phyloP scores from a whole-genome alignment of 768 basidiomycete genomes.

The Tubosaeta sp. region DNA sequence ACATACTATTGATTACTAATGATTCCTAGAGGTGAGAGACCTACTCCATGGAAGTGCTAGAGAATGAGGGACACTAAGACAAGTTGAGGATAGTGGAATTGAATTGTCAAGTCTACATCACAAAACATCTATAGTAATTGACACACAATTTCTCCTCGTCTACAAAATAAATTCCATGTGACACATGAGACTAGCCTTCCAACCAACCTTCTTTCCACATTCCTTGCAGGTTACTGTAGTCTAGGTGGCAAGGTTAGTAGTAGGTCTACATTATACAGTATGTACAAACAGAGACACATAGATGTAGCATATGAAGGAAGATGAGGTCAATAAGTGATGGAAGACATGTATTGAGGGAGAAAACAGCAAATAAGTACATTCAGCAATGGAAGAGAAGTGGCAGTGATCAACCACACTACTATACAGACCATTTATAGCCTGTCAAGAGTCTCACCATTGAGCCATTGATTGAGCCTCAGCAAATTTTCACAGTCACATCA shows the following conservation, averaged over 20 bases:
- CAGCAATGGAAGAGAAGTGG: not conserved
- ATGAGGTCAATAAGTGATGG: not conserved
- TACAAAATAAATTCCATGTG: conserved; percentile 23
- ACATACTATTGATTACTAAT: too few species aligned
- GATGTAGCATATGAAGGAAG: too few species aligned
- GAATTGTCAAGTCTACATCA: too few species aligned
- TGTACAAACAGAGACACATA: too few species aligned
- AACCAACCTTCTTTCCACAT: conserved; percentile 16
- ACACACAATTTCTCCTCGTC: conserved; percentile 26
- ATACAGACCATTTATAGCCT: conserved; percentile 18
- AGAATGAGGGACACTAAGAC: too few species aligned
- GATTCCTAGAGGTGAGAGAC: too few species aligned
- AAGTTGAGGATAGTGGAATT: too few species aligned
- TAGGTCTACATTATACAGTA: not conserved
- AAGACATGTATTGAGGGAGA: not conserved
- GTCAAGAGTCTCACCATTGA: conserved; percentile 6
- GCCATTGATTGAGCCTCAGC: conserved; percentile 24
- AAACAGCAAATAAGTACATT: not conserved
- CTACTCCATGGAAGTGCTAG: too few species aligned
- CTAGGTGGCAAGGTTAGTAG: conserved; percentile 7
- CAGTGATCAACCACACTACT: conserved; percentile 1
- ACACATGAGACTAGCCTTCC: conserved; percentile 24
- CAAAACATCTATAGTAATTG: not conserved
- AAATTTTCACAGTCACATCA: conserved; percentile 14
- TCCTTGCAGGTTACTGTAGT: conserved; percentile 3